Conservation (phyloP, 2,329 filamentous ascomycete species). For the Biscogniauxia mediterranea region DNA sequence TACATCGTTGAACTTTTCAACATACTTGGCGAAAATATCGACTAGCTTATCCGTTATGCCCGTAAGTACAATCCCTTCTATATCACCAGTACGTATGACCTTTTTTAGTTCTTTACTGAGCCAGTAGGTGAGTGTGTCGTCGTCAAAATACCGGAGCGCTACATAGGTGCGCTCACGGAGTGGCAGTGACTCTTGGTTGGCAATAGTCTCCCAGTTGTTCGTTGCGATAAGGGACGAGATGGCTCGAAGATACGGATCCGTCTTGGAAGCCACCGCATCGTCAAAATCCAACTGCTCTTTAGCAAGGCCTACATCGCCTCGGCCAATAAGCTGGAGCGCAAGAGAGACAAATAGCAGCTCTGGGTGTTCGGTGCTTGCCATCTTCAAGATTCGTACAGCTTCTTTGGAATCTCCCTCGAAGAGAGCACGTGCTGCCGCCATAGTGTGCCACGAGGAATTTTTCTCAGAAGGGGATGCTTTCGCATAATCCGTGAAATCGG, state of each 20-base stretch:
- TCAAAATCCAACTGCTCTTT: conserved; percentile 58
- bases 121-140: conserved; percentile 63
- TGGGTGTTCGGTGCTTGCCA: conserved; percentile 59
- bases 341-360: conserved; percentile 68
- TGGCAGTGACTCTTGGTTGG: conserved; percentile 70
- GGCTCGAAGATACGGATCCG: conserved; percentile 76
- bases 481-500: conserved; percentile 42
- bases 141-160: conserved; percentile 65
- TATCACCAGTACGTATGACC: conserved; percentile 64
- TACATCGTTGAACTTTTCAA: conserved; percentile 72
- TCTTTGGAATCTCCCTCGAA: conserved; percentile 69
- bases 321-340: conserved; percentile 61
- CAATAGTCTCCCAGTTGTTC: conserved; percentile 72
- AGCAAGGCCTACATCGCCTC: conserved; percentile 43
- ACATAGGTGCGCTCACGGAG: conserved; percentile 73
- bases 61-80: conserved; percentile 75
- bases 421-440: conserved; percentile 72
- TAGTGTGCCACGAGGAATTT: conserved; percentile 62
- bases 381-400: conserved; percentile 68
- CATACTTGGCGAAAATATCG: conserved; percentile 73
- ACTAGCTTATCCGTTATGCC: conserved; percentile 72
- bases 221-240: conserved; percentile 76
- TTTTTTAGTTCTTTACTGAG: conserved; percentile 63
- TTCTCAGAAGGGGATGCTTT: conserved; percentile 46
- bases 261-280: conserved; percentile 58